Conservation (phyloP, 2,329 filamentous ascomycete species). For the Chalaropsis ovoidea region DNA sequence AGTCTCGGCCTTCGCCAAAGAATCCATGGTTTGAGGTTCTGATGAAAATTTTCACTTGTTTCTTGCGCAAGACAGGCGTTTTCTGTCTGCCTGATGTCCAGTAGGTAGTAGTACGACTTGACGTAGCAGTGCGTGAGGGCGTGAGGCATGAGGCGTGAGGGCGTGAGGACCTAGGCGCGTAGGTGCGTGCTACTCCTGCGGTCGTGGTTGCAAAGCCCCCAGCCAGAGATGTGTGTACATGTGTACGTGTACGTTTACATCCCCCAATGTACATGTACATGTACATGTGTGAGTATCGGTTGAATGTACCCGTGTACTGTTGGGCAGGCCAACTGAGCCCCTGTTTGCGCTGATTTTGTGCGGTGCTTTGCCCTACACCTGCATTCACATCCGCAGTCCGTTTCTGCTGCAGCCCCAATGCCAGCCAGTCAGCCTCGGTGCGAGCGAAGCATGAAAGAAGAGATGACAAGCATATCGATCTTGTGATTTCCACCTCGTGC, state of each 20-base stretch:
- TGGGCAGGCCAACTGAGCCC: background rate
- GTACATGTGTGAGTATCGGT: background rate
- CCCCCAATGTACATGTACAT: too few relatives aligned
- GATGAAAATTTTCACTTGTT: constrained; percentile 8
- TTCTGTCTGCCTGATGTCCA: background rate
- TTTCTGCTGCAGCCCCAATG: background rate
- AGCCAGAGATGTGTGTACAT: background rate
- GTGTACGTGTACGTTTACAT: too few relatives aligned
- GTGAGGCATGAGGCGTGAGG: background rate
- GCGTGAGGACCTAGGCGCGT: too few relatives aligned
- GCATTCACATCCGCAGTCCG: background rate
- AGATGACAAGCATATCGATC: constrained; percentile 10
- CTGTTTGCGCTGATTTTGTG: background rate
- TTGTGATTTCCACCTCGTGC: constrained; percentile 1
- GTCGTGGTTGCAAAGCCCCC: too few relatives aligned
- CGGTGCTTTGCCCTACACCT: constrained; percentile 13
- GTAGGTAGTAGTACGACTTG: constrained; percentile 3
- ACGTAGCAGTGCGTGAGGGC: background rate
- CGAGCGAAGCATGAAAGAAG: constrained; percentile 5
- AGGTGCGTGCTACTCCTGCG: background rate
- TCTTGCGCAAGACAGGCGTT: background rate
- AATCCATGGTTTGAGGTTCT: constrained; percentile 11
- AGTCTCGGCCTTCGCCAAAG: constrained; percentile 13
- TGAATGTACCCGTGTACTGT: background rate
- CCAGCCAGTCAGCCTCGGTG: constrained; percentile 9